These are phyloP conservation scores for Cyberlindnera bimundalis DNA, from an alignment of 805 yeast species.

Conservation along the genomic window DNA sequence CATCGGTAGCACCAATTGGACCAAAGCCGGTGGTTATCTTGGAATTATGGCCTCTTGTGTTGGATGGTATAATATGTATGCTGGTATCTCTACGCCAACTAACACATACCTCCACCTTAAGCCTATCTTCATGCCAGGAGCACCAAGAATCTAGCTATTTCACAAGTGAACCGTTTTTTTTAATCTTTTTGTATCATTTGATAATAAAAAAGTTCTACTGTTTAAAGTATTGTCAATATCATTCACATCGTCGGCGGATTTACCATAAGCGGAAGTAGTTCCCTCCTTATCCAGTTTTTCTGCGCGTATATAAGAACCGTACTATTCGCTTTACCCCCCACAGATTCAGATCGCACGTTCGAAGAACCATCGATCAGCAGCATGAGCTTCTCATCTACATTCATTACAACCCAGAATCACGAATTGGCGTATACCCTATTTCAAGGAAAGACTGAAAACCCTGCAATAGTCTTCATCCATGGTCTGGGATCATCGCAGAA, in stretches of 20 bases:
- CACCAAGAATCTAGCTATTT: slow-evolving; percentile 1
- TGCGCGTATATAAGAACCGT: no score
- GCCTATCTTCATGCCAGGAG: slow-evolving; percentile 3
- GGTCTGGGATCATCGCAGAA: slow-evolving; percentile 13
- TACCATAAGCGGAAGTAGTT: neutral
- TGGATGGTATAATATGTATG: slow-evolving; percentile 4
- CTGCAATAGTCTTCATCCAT: slow-evolving; percentile 6
- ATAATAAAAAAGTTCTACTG: no score
- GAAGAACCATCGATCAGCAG: neutral
- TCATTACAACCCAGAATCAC: slow-evolving; percentile 3
- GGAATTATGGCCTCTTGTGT: slow-evolving; percentile 3
- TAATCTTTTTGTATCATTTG: no score
- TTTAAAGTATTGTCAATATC: no score
- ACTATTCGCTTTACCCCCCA: no score
- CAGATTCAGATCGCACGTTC: no score
- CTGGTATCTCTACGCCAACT: neutral
- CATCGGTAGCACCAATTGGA: slow-evolving; percentile 1
- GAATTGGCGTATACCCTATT: slow-evolving; percentile 3
- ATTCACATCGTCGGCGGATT: no score
- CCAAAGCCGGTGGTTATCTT: slow-evolving; percentile 2
- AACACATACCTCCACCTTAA: slow-evolving; percentile 2
- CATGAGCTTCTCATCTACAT: neutral
- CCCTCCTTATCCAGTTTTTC: neutral
- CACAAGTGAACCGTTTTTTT: neutral
- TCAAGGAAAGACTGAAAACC: neutral